Conservation (phyloP, 2,329 filamentous ascomycete species). For the Aspergillus sp. region DNA sequence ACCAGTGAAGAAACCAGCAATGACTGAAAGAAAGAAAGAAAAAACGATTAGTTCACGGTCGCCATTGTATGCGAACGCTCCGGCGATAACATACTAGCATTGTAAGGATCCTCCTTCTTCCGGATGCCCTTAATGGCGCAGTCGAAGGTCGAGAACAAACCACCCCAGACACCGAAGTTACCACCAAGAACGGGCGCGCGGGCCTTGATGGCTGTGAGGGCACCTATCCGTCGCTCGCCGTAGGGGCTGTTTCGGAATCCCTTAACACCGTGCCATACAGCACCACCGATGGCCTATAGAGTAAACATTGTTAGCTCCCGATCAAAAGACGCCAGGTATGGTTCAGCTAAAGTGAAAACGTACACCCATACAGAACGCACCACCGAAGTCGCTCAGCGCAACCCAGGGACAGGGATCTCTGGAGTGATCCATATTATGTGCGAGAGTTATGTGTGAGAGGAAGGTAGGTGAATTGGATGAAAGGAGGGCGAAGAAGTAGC, state of each 20-base stretch:
- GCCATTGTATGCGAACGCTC: not conserved
- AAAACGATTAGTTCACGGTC: not conserved
- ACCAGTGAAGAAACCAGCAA: conserved; percentile 94
- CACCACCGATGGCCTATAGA: conserved; percentile 68
- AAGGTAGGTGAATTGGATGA: not conserved
- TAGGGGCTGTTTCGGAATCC: conserved; percentile 87
- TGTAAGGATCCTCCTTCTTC: conserved; percentile 98
- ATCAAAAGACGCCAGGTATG: not conserved
- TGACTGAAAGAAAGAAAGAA: conserved; percentile 53
- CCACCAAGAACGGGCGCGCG: conserved; percentile 93
- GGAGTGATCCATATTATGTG: conserved; percentile 77
- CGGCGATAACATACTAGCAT: conserved; percentile 64
- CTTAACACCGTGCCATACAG: conserved; percentile 96
- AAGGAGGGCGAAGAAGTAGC: conserved; percentile 6
- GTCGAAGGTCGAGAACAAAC: conserved; percentile 92
- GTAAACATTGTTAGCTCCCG: conserved; percentile 23
- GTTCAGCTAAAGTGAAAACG: conserved; percentile 34
- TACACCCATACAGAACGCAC: conserved; percentile 96
- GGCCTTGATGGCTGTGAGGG: conserved; percentile 95
- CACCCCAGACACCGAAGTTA: conserved; percentile 98
- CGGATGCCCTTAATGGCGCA: conserved; percentile 92
- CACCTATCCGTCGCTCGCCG: conserved; percentile 92
- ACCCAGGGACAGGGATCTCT: conserved; percentile 97
- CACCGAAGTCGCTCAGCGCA: conserved; percentile 94
- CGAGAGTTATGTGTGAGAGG: conserved; percentile 4